Evolutionary conservation across 2,329 filamentous ascomycete genomes (phyloP), one percentile per base, ranked within the genome.

Genomic region (Lachnellula occidentalis): DNA sequence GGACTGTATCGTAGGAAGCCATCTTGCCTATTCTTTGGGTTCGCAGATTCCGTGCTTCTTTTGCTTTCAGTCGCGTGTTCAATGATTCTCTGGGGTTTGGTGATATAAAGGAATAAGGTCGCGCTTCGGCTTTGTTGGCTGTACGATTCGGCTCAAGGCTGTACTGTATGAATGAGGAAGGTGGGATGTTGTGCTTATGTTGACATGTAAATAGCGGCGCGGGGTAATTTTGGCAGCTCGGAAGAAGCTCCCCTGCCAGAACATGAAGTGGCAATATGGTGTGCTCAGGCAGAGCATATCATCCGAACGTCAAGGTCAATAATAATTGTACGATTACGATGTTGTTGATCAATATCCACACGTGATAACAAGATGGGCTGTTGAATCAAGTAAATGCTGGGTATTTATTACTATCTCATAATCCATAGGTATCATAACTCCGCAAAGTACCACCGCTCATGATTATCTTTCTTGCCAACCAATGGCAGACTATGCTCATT

Each of bases 1-100:
- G 74, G 59, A 85, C 72, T 41, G 51, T 48, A 48, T 67, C 64
- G 22, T 57, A 54, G 22, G 55, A 51, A 14, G 54, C 58, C 61
- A 65, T 65, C 19, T 37, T 64, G 50, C 6, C 31, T 9, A 5
- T 21, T 43, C 6, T 4, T 34, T 43, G 19, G 17, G 19, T 14
- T 45, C 45, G 21, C 22, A 45, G 17, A 15, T 4, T 15, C 5
- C 9, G 39, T 42, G 37, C 48, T 42, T 27, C 22, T 45, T 14
- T 24, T 27, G 31, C 49, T 45, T 27, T 14, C 12, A 21, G 21
- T 45, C 12, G 36, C 6, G 39, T 41, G 19, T 27, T 43, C 11
- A 8, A 14, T 19, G 19, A 22, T 8, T 43, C 21, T 11, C 19
- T 24, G 21, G 27, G 24, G 36, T 5, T 24, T 3, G 14, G 8